A percentile compares a stretch with the other conserved stretches of the same genome.
These are phyloP conservation scores for Cetraspora pellucida DNA, from an alignment of 192 early-diverging fungal genomes.

Conservation along the genomic window DNA sequence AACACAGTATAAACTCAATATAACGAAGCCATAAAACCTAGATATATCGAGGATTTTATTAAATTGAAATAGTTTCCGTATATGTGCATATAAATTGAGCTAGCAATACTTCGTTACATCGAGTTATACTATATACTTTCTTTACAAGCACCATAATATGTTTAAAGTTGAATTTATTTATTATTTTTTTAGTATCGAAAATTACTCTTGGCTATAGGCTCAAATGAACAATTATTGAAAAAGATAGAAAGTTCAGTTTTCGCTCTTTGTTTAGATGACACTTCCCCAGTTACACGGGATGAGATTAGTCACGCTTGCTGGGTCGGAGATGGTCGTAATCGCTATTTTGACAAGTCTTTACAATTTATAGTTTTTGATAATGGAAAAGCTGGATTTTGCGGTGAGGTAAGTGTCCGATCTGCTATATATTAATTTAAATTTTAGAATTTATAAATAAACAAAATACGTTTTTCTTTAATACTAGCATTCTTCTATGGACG, in stretches of 20 bases:
- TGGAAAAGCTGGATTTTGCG: conserved; percentile 94
- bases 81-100: no score
- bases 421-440: background rate
- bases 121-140: no score
- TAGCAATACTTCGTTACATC: no score
- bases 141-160: no score
- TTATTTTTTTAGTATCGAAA: conserved; percentile 57
- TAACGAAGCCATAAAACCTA: background rate
- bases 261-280: conserved; percentile 89
- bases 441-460: background rate
- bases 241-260: conserved; percentile 87
- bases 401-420: conserved; percentile 57
- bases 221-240: conserved; percentile 75
- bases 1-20: conserved; percentile 21
- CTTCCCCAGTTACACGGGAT: conserved; percentile 83
- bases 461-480: background rate
- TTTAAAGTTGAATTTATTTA: background rate
- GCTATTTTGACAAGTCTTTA: conserved; percentile 87
- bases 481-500: conserved; percentile 91
- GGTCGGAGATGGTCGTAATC: conserved; percentile 96
- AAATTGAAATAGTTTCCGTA: no score
- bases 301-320: conserved; percentile 87
- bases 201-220: conserved; percentile 62
- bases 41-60: no score
- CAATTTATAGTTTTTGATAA: conserved; percentile 98